Evolutionary conservation across 2,329 filamentous ascomycete genomes (phyloP), one percentile per base, ranked within the genome.

Genomic region (Claviceps sp.): DNA sequence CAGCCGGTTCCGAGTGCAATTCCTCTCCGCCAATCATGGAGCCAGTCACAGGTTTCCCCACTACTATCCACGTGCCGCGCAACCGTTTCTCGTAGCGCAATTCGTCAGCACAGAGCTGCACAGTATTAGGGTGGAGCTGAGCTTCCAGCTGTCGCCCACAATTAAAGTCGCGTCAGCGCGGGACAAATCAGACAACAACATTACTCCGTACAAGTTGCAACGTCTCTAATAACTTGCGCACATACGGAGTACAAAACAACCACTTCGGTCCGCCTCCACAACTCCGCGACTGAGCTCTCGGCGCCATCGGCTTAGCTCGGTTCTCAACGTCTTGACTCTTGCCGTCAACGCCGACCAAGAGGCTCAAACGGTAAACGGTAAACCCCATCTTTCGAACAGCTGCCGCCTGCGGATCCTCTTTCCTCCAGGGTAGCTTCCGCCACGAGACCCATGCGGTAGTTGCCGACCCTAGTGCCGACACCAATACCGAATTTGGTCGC

Each of bases 281-380:
- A 43, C 46, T 49, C 47, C 11, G 51, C 14, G 40, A 34, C 40
- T 18, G 22, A 20, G 18, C 14, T 13, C 30, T 52, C 51, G 51
- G 51, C 8, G 18, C n/a, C 40, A 48, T 52, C 50, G 41, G 46
- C 47, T 20, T 24, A 34, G 46, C 50, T 52, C 40, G 40, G 46
- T 43, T 40, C 40, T n/a, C 24, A 24, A 34, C 16, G 16, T 22
- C 16, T 50, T 18, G 24, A 38, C 18, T 37, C 22, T 50, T 18
- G 24, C 48, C 18, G n/a, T 41, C 22, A 6, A 22, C 18, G 8
- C 18, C 5, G 41, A 22, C 41, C 41, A 43, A 43, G 41, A 43
- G 4, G 11, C n/a, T 30, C 30, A 11, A 34, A 11, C 8, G 26
- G 30, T 1, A 11, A 34, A 11, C 8, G 26, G 9, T 0, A 11